Base-by-base conservation (phyloP, 495 filamentous ascomycete genomes). In the Corynascus novoguineensis region DNA sequence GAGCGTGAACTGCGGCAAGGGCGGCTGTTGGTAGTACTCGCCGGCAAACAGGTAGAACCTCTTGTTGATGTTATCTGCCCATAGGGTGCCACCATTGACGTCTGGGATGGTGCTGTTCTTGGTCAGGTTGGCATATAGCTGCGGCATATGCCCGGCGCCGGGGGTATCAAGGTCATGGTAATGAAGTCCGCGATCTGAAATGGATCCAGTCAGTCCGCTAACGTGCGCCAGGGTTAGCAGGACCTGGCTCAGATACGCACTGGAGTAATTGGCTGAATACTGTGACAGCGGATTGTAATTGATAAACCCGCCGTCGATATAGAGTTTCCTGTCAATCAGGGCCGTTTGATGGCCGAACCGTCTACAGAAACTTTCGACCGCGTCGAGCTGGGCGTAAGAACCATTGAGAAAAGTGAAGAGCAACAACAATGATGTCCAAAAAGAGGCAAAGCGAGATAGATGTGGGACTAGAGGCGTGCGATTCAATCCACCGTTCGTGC, bases 231-330 rank as follows among this genome's bases (percentile, higher is more conserved):
- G 21, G 4, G n/a, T n/a, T 9, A 14, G 11, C 14, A n/a, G 21
- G 10, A 24, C 8, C 42, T 22, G 37, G 10, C 15, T n/a, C 1
- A 11, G 22, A 40, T 41, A 64, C 73, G 53, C 59, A 78, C 75
- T 80, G 17, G 74, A 72, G 52, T 77, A 79, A 59, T 82, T 81
- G 0, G 51, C 57, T 10, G 73, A 69, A 54, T 79, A 73, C 37
- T 70, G 59, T 8, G 73, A 64, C 4, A 78, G 67, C 0, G 75
- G 71, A 48, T 73, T 73, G 61, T 74, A 76, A 50, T 78, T 74
- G 14, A 82, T 50, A 12, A 75, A 50, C 1, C 79, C 80, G n/a
- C 79, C 79, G 60, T 83, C 80, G 50, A 82, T 75, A 60, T 78
- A 81, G 35, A 82, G 60, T 50, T 68, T 73, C 34, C 69, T 57